Base-by-base conservation (phyloP, 805 yeast genomes). In the Metschnikowia santaceciliae region DNA sequence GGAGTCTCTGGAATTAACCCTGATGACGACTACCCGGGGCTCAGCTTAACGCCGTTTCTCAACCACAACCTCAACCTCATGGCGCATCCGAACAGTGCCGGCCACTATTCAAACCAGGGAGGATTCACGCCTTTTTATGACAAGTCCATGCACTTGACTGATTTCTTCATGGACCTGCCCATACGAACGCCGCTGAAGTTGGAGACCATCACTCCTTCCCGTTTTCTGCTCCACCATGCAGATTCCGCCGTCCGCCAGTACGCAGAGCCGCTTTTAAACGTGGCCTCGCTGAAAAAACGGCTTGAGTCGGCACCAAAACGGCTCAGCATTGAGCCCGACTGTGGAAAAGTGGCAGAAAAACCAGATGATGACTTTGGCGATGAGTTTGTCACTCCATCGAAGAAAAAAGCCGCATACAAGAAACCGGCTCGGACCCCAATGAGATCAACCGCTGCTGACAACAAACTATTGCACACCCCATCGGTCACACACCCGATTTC, bases 151-250 rank as follows among this genome's bases (percentile, higher is more conserved):
- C 77, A 70, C 50, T 58, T 73, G 40, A 60, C 73, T 6, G 78
- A 74, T 55, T 73, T 74, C 47, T 73, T 72, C 57, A 72, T 71
- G 66, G 78, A 74, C 48, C 66, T 74, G n/a, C 78, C 78, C 14
- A 70, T 72, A 37, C 58, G 66, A 30, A 62, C 73, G 2, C 75
- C 77, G 11, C 51, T 65, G 11, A 70, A 65, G 49, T 45, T 68
- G 38, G 74, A 65, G 46, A 67, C 75, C 4, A 69, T 72, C 32
- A 74, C 78, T 3, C 77, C 78, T 2, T 69, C 75, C 8, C 66
- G 65, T 50, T 74, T 72, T 49, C 61, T 55, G 37, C 42, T 70
- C 6, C 61, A 54, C 13, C 30, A 35, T 8, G 33, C 40, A 8
- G 47, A 44, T 6, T 44, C 47, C 3, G 46, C 46, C 13, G 17